These are phyloP conservation scores for Podospora sp. DNA, from an alignment of 495 filamentous ascomycete genomes.

Conservation along the genomic window DNA sequence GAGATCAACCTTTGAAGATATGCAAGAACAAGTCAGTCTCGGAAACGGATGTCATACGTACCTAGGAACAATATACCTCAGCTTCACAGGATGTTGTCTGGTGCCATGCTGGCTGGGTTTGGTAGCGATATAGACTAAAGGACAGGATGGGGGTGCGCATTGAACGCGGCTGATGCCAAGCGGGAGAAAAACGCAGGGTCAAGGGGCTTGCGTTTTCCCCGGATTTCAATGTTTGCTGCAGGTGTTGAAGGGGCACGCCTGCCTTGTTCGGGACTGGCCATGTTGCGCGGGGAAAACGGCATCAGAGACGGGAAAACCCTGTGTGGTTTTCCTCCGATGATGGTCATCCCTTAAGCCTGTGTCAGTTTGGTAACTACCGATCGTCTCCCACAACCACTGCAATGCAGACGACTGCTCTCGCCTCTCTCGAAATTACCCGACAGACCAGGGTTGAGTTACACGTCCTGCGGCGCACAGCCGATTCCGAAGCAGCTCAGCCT, in stretches of 20 bases:
- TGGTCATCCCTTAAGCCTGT: neutral
- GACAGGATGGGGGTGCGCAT: too few species aligned
- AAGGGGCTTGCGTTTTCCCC: neutral
- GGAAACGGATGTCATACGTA: too few species aligned
- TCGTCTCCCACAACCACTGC: neutral
- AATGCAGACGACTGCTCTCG: neutral
- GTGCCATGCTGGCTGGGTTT: too few species aligned
- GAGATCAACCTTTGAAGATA: too few species aligned
- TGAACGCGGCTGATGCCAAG: too few species aligned
- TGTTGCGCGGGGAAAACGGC: neutral
- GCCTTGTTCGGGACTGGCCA: neutral
- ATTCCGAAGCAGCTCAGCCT: neutral
- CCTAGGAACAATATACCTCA: too few species aligned
- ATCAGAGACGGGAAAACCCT: neutral
- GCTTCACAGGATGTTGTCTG: too few species aligned
- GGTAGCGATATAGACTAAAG: too few species aligned
- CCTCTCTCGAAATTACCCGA: neutral
- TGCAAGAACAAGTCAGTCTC: too few species aligned
- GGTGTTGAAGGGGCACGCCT: too few species aligned
- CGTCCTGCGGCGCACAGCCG: neutral
- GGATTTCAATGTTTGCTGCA: neutral
- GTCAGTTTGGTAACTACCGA: neutral
- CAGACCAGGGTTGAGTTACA: neutral
- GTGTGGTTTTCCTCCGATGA: neutral
- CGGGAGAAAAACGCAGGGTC: too few species aligned